These are phyloP conservation scores for Papiliotrema fonsecae DNA, from an alignment of 1,284 basidiomycete species.

Conservation along the genomic window DNA sequence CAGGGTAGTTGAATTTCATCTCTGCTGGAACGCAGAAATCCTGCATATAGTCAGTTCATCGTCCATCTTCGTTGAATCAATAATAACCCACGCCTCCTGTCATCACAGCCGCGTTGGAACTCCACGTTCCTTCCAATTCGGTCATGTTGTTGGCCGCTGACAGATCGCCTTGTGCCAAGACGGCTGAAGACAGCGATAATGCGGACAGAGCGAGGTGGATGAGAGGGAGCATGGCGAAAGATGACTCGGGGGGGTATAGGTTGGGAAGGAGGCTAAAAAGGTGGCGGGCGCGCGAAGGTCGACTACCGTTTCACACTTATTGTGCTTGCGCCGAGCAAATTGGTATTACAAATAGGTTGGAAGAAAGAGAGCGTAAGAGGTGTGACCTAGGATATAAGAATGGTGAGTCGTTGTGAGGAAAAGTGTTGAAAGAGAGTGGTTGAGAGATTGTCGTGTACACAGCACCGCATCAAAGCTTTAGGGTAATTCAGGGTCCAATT, in stretches of 20 bases:
- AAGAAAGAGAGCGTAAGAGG: no score
- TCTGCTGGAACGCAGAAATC: conserved; percentile 77
- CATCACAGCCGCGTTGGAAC: conserved; percentile 63
- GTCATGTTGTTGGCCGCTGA: conserved; percentile 58
- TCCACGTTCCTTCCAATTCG: conserved; percentile 73
- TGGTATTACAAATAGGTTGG: no score
- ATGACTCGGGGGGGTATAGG: background rate
- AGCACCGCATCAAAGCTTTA: no score
- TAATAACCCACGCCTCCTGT: conserved; percentile 76
- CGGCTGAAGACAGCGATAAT: background rate
- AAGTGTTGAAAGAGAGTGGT: no score
- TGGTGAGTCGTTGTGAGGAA: no score
- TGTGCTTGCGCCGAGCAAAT: no score
- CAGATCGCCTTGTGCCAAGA: conserved; percentile 29
- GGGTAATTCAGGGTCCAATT: no score
- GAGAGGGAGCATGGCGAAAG: background rate
- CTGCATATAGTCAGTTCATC: conserved; percentile 52
- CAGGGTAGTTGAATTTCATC: conserved; percentile 71
- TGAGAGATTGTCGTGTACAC: no score
- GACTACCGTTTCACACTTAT: no score
- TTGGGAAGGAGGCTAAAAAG: background rate
- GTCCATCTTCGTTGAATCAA: no score
- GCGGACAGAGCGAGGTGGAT: background rate
- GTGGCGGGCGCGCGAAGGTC: no score
- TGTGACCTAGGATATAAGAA: no score